Evolutionary conservation across 2,329 filamentous ascomycete species (phyloP).

Genomic region (Cladosporium velox): DNA sequence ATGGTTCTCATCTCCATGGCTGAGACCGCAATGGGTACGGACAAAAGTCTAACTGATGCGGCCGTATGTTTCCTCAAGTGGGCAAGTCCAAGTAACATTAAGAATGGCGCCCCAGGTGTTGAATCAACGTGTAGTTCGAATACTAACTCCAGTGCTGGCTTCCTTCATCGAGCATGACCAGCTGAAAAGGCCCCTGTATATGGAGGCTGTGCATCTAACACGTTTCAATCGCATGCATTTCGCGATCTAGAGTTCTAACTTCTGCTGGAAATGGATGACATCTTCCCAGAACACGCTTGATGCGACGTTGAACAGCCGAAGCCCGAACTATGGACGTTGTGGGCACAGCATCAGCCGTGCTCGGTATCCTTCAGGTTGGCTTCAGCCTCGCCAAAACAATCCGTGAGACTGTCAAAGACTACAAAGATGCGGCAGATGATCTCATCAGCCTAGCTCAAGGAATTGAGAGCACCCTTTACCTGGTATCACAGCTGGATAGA

Average conservation of each 20-base stretch:
- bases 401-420: background rate
- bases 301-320: background rate
- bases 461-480: background rate
- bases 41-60: no score
- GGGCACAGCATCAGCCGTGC: background rate
- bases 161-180: background rate
- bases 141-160: background rate
- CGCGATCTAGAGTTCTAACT: background rate
- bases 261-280: background rate
- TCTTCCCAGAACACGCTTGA: background rate
- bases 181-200: background rate
- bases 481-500: background rate
- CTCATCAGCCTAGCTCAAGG: background rate
- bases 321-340: background rate
- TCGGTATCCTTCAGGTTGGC: background rate
- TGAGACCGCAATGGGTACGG: no score
- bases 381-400: constrained; percentile 1
- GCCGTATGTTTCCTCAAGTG: no score
- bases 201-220: background rate
- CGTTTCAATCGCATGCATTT: background rate
- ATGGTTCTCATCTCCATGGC: no score
- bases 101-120: no score
- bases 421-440: background rate
- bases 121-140: no score
- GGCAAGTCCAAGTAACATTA: no score